phyloP scores from a whole-genome alignment of 176 grass and related monocot species.

The Chrysopogon serrulatus region DNA sequence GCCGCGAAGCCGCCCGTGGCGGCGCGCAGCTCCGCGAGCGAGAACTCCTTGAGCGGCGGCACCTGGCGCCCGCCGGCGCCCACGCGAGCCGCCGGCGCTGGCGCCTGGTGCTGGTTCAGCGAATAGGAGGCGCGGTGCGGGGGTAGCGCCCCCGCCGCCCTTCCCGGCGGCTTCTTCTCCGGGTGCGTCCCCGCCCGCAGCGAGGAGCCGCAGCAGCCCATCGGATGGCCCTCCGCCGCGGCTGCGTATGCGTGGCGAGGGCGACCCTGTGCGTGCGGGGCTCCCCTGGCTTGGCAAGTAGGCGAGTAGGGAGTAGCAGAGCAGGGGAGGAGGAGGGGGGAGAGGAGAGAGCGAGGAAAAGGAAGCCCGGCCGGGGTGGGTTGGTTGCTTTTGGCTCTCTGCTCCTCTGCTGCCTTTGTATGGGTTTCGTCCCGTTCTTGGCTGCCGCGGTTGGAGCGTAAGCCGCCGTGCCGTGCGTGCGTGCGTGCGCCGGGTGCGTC shows the following conservation, averaged over 20 bases:
- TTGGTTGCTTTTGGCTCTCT: slow-evolving; percentile 1
- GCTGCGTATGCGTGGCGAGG: background rate
- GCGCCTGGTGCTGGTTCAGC: slow-evolving; percentile 8
- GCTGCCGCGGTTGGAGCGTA: background rate
- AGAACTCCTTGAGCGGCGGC: slow-evolving; percentile 62
- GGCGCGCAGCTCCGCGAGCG: slow-evolving; percentile 60
- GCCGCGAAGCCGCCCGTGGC: slow-evolving; percentile 68
- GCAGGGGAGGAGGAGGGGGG: background rate
- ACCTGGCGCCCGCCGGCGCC: slow-evolving; percentile 12
- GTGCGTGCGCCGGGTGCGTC: background rate
- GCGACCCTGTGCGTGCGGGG: background rate
- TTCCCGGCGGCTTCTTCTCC: slow-evolving; percentile 65
- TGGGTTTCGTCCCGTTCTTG: background rate
- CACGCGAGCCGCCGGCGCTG: background rate
- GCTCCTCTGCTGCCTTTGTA: background rate
- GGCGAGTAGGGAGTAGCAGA: background rate
- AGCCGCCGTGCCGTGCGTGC: background rate
- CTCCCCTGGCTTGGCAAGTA: background rate
- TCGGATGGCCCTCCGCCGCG: slow-evolving; percentile 1
- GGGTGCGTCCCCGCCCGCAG: slow-evolving; percentile 46
- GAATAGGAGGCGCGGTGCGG: slow-evolving; percentile 33
- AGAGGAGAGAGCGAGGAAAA: background rate
- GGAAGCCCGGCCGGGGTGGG: background rate
- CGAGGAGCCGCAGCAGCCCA: slow-evolving; percentile 82
- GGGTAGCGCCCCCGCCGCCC: background rate